These are phyloP conservation scores for Colletotrichum theobromicola DNA, from an alignment of 2,329 filamentous ascomycete species.

Conservation along the genomic window DNA sequence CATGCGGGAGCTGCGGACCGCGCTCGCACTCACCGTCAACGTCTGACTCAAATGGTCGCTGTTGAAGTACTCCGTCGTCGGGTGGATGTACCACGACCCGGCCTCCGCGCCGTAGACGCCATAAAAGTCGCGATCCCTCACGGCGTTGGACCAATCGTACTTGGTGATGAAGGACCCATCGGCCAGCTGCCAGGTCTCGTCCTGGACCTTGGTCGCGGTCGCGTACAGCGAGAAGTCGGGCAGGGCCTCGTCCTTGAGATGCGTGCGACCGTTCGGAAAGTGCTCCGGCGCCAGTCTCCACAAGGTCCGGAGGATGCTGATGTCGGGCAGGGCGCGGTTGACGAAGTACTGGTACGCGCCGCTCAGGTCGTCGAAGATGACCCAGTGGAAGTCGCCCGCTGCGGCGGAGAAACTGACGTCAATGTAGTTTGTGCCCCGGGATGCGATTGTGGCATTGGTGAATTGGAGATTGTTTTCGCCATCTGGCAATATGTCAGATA, in stretches of 20 bases:
- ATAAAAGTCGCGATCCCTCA: constrained; percentile 21
- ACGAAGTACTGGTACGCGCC: constrained; percentile 23
- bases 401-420: constrained; percentile 19
- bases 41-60: constrained; percentile 19
- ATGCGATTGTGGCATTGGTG: constrained; percentile 14
- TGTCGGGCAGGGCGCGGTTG: constrained; percentile 18
- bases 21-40: not conserved
- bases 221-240: constrained; percentile 20
- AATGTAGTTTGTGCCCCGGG: constrained; percentile 12
- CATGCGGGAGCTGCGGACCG: too few relatives aligned
- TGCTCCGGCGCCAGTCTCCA: constrained; percentile 16
- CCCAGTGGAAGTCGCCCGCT: constrained; percentile 19
- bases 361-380: constrained; percentile 18
- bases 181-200: constrained; percentile 19
- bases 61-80: constrained; percentile 15
- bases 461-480: constrained; percentile 15
- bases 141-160: constrained; percentile 21
- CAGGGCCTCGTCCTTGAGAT: constrained; percentile 16
- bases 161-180: constrained; percentile 20
- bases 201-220: constrained; percentile 18
- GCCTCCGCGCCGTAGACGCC: constrained; percentile 13
- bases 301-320: constrained; percentile 17
- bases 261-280: constrained; percentile 18
- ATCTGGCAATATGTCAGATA: constrained; percentile 6
- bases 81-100: constrained; percentile 20